Base-by-base conservation (phyloP, 108 stramenopile species). In the Seminavis robusta region DNA sequence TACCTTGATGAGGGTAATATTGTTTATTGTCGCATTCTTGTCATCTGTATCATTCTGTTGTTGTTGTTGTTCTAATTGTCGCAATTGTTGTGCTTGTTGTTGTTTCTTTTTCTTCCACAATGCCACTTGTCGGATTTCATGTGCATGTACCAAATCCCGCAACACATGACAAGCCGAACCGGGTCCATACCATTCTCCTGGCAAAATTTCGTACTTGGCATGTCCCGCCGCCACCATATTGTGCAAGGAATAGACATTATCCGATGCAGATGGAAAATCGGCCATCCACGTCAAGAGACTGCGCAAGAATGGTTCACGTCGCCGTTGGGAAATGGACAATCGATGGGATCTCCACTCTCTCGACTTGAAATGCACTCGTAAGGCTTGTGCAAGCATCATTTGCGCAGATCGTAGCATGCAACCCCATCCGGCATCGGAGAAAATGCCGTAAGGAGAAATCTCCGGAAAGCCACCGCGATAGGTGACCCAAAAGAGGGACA, bases 391-490 rank as follows among this genome's bases (percentile, higher is more conserved):
- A 54, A 99, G 59, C 61, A 99, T 66, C 98, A 99, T 99, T 61
- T 98, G 97, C 0, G 98, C 96, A 29, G 82, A 77, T 32, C 98
- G 90, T 29, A 98, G 71, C 98, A 99, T 99, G 68, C 98, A 99
- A 11, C 98, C 98, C 97, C 97, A 99, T 24, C 98, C 98, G 27
- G 95, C 90, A 68, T 99, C 98, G 9, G 77, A 77, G 6, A 73
- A 84, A 44, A 83, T 88, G 19, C 70, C 56, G 52, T 93, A 95
- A 0, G 94, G 94, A n/a, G 59, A 46, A 54, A 96, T 81, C 41
- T 69, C 62, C 2, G 84, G 79, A 66, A 96, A 96, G 46, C 79
- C 81, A 41, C 63, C 80, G 16, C 88, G 81, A 56, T 89, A 89
- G 1, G 88, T 85, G 52, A 83, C 76, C 84, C 84, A 89, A 55